phyloP scores from a whole-genome alignment of 306 rosid species.

The Acacia crassicarpa region DNA sequence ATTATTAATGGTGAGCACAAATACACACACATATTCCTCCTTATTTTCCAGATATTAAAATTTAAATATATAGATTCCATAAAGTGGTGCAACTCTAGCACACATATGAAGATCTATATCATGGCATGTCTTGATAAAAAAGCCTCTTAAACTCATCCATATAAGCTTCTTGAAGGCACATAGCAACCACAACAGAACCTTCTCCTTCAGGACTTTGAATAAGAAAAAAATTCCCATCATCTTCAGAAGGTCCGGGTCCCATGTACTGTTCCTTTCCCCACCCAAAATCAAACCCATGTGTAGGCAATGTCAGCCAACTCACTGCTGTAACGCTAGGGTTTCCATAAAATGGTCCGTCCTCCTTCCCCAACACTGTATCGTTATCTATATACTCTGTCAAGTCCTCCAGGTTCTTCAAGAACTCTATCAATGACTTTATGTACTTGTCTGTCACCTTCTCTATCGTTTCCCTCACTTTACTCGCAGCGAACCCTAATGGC shows the following conservation, averaged over 20 bases:
- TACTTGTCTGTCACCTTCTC: constrained; percentile 54
- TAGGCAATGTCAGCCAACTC: constrained; percentile 58
- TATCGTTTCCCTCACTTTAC: constrained; percentile 53
- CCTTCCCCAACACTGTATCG: constrained; percentile 29
- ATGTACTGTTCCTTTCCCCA: constrained; percentile 63
- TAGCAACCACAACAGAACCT: constrained; percentile 50
- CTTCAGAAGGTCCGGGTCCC: constrained; percentile 49
- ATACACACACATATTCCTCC: background rate
- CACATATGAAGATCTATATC: background rate
- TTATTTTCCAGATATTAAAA: background rate
- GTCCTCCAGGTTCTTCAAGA: background rate
- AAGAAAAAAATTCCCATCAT: constrained; percentile 51
- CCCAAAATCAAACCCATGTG: constrained; percentile 67
- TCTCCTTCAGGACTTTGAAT: constrained; percentile 40
- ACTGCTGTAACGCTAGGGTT: constrained; percentile 52
- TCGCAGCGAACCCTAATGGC: constrained; percentile 55
- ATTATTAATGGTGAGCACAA: background rate
- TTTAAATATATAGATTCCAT: background rate
- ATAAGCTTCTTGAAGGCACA: constrained; percentile 49
- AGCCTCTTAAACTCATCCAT: constrained; percentile 61
- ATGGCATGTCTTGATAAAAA: constrained; percentile 42
- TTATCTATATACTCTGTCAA: constrained; percentile 44
- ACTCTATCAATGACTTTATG: constrained; percentile 42
- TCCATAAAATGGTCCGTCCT: constrained; percentile 43
- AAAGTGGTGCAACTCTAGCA: background rate